These are phyloP conservation scores for Pleurotus ostreatus DNA, from an alignment of 768 basidiomycete genomes.

Conservation along the genomic window DNA sequence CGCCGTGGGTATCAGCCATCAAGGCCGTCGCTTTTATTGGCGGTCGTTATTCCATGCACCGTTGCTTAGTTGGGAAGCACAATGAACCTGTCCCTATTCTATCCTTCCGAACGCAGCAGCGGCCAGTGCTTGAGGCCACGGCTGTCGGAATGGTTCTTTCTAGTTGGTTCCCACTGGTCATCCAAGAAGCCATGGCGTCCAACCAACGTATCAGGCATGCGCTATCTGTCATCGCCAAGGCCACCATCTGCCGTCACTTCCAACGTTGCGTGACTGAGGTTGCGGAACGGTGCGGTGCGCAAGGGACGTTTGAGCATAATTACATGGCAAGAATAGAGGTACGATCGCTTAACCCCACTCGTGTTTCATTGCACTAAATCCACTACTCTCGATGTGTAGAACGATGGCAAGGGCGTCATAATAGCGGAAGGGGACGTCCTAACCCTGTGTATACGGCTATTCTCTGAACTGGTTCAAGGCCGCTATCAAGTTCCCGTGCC, in stretches of 20 bases:
- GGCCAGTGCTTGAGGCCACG: constrained; percentile 50
- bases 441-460: constrained; percentile 50
- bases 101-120: constrained; percentile 62
- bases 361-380: constrained; percentile 12
- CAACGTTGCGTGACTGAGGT: constrained; percentile 47
- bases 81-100: constrained; percentile 47
- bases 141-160: constrained; percentile 50
- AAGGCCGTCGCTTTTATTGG: constrained; percentile 52
- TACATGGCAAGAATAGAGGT: constrained; percentile 56
- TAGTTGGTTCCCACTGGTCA: constrained; percentile 38
- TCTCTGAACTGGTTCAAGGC: constrained; percentile 54
- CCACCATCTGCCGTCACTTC: constrained; percentile 50
- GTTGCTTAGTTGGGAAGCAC: constrained; percentile 42
- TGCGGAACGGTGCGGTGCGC: constrained; percentile 64
- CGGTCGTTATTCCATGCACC: constrained; percentile 55
- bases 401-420: constrained; percentile 53
- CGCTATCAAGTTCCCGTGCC: constrained; percentile 52
- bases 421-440: constrained; percentile 55
- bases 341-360: constrained; percentile 7
- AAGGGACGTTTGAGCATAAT: constrained; percentile 63
- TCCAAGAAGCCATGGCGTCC: constrained; percentile 33
- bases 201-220: constrained; percentile 51
- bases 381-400: constrained; percentile 20
- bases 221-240: constrained; percentile 52
- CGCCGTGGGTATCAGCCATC: constrained; percentile 46